Percentiles rank a stretch among this genome's conserved stretches.
phyloP scores from a whole-genome alignment of 1,284 basidiomycete species.

The Phellopilus nigrolimitatus region DNA sequence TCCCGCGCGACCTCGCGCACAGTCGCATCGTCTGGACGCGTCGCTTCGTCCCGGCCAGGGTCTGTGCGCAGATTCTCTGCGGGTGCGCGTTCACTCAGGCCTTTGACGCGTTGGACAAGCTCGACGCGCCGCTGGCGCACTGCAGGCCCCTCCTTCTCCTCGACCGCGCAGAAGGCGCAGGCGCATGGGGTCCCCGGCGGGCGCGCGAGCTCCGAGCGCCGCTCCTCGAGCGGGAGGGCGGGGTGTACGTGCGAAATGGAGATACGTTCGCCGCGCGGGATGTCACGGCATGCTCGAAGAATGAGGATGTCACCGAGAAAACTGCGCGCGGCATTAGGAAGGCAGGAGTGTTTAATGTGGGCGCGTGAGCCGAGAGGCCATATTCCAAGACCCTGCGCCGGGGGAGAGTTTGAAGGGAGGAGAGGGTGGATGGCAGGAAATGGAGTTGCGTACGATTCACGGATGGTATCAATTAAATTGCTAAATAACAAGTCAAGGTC shows the following conservation, averaged over 20 bases:
- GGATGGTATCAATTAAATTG: conserved; percentile 13
- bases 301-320: conserved; percentile 17
- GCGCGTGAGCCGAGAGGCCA: conserved; percentile 7
- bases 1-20: conserved; percentile 14
- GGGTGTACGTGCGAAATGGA: conserved; percentile 11
- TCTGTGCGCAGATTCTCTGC: conserved; percentile 16
- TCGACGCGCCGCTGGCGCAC: conserved; percentile 13
- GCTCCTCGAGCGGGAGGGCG: conserved; percentile 13
- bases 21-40: conserved; percentile 7
- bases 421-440: conserved; percentile 15
- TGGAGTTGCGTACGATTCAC: conserved; percentile 7
- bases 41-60: conserved; percentile 7
- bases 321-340: conserved; percentile 14
- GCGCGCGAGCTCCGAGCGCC: conserved; percentile 9
- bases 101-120: conserved; percentile 15
- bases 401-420: not conserved
- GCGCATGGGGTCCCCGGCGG: conserved; percentile 6
- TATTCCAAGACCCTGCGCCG: conserved; percentile 13
- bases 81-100: conserved; percentile 11
- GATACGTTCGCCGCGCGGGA: conserved; percentile 8
- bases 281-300: conserved; percentile 14
- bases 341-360: conserved; percentile 15
- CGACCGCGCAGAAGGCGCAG: conserved; percentile 17
- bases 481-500: not conserved
- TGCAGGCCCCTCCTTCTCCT: conserved; percentile 13